Conservation (phyloP, 2,329 filamentous ascomycete species). For the Stemphylium beticola region DNA sequence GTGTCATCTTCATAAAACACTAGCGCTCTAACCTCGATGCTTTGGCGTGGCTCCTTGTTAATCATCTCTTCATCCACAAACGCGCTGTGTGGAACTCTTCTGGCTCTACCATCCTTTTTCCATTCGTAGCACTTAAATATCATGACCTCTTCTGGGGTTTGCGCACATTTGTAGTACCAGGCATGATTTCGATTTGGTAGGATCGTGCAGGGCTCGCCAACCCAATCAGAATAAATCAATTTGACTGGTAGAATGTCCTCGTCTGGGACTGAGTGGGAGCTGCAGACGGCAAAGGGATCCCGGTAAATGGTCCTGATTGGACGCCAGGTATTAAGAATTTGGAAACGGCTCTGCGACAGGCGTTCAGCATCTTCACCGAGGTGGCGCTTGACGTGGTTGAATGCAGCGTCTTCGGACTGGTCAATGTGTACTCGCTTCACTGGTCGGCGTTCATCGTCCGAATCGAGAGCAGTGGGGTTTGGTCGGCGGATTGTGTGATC, state of each 20-base stretch:
- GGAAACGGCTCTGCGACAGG: conserved; percentile 35
- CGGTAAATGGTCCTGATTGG: conserved; percentile 42
- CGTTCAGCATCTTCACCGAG: conserved; percentile 40
- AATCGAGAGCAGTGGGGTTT: too few species aligned
- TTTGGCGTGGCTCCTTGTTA: conserved; percentile 37
- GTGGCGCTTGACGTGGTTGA: conserved; percentile 6
- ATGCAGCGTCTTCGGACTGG: too few species aligned
- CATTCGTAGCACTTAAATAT: conserved; percentile 48
- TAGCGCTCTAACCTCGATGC: conserved; percentile 44
- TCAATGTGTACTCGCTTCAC: too few species aligned
- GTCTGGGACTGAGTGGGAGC: conserved; percentile 39
- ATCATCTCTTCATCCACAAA: conserved; percentile 37
- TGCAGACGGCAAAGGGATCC: conserved; percentile 42
- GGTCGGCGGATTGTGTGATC: too few species aligned
- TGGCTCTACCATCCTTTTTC: conserved; percentile 42
- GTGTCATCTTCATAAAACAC: conserved; percentile 40
- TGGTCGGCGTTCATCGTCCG: too few species aligned
- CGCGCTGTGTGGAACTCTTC: conserved; percentile 44
- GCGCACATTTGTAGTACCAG: conserved; percentile 43
- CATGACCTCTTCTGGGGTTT: conserved; percentile 39
- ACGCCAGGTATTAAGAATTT: conserved; percentile 49
- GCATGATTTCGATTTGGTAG: not conserved
- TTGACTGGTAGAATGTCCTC: conserved; percentile 4
- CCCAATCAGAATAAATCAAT: too few species aligned
- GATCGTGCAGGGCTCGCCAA: conserved; percentile 10